Evolutionary conservation across 495 filamentous ascomycete genomes (phyloP), one percentile per base, ranked within the genome.

Genomic region (Staphylotrichum tortipilum): DNA sequence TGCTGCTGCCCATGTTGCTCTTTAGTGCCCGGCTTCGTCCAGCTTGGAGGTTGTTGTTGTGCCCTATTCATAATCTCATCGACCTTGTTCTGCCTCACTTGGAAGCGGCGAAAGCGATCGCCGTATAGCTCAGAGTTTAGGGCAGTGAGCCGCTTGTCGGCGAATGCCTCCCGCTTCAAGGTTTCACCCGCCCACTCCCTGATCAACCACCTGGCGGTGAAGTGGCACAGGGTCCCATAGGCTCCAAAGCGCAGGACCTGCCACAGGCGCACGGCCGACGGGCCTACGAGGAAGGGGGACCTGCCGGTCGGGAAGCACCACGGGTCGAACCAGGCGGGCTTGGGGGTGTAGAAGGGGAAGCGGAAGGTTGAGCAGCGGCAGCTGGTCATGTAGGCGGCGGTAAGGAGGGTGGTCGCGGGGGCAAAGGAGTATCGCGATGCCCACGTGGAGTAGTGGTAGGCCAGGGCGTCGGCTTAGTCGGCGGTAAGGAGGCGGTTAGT

Each of bases 301-400:
- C 9, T n/a, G 7, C 24, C 17, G 15, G 14, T n/a, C n/a, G 56
- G 61, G 42, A 57, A 64, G 15, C 10, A 23, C 21, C 26, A 7
- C 7, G 53, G 53, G 30, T 45, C 45, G 49, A 57, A 57, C 2
- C 5, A 44, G 3, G 26, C 37, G 24, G 47, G 44, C 26, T 55
- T 49, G 7, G 58, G 61, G 14, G 54, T 59, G 38, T 37, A 53
- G 28, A 59, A 52, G 19, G 61, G 61, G 35, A 64, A 64, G 22
- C 57, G 59, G 23, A 55, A 55, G 12, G 12, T 49, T 10, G 51
- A 26, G 8, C 48, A 49, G 19, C 61, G 59, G 7, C 49, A 45
- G 24, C 35, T 14, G 41, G 36, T 41, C 18, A 50, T 51, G 28
- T 21, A 47, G 22, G 30, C n/a, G 15, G 50, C 26, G 18, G 39